A percentile compares a stretch with the other conserved stretches of the same genome.
Evolutionary conservation across 2,329 filamentous ascomycete species (phyloP).

Genomic region (Pseudogymnoascus sp.): DNA sequence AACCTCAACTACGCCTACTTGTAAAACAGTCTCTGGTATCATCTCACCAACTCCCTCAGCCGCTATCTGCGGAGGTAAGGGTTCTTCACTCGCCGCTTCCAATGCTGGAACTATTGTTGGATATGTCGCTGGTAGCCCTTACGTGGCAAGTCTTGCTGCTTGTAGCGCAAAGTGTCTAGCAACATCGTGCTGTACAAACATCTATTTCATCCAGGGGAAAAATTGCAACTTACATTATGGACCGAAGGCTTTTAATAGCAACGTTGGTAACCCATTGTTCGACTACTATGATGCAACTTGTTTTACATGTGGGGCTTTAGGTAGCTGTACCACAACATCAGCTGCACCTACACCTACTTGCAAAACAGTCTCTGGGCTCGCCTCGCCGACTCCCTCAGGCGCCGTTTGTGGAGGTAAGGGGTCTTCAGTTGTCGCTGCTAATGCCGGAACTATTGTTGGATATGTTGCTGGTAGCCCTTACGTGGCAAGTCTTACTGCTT

Average conservation of each 20-base stretch:
- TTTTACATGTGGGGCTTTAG: too few relatives aligned
- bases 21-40: too few relatives aligned
- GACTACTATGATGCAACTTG: too few relatives aligned
- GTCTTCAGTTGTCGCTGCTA: background rate
- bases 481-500: background rate
- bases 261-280: too few relatives aligned
- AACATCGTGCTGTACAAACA: background rate
- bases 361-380: background rate
- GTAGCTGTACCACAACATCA: too few relatives aligned
- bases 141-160: background rate
- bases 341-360: background rate
- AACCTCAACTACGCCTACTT: too few relatives aligned
- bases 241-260: too few relatives aligned
- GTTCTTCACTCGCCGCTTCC: background rate
- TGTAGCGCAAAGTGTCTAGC: background rate
- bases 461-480: background rate
- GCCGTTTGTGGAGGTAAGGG: background rate
- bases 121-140: background rate
- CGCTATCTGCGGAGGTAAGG: background rate
- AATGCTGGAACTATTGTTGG: background rate
- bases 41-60: conserved; percentile 3
- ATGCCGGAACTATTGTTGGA: background rate
- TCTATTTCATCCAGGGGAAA: background rate
- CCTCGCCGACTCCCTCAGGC: background rate
- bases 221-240: too few relatives aligned